phyloP scores from a whole-genome alignment of 345 rosid species.

The Psidium guajava region DNA sequence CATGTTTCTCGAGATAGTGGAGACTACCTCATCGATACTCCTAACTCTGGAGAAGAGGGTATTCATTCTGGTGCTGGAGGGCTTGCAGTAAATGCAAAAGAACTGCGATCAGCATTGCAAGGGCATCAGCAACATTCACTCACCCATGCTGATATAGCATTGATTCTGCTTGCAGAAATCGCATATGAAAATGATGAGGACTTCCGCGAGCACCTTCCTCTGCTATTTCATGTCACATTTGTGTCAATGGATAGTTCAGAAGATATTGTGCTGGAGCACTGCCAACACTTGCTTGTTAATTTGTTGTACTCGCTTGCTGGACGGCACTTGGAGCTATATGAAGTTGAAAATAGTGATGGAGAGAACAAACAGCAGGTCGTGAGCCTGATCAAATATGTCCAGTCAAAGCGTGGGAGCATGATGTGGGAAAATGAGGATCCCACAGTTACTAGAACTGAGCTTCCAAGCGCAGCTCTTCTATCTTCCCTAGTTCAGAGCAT shows the following conservation, averaged over 20 bases:
- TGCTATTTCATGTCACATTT: slow-evolving; percentile 95
- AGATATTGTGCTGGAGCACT: slow-evolving; percentile 95
- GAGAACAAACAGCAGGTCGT: slow-evolving; percentile 97
- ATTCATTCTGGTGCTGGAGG: slow-evolving; percentile 61
- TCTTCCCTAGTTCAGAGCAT: slow-evolving; percentile 97
- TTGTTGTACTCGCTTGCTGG: slow-evolving; percentile 94
- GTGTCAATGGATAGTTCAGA: slow-evolving; percentile 99
- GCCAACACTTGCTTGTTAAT: slow-evolving; percentile 98
- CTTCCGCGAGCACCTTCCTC: slow-evolving; percentile 94
- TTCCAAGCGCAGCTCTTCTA: slow-evolving; percentile 92
- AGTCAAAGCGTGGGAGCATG: slow-evolving; percentile 98
- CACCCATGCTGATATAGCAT: slow-evolving; percentile 96
- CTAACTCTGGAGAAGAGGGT: slow-evolving; percentile 86
- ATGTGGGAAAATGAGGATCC: slow-evolving; percentile 99
- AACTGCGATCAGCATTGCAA: slow-evolving; percentile 95
- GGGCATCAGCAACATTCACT: slow-evolving; percentile 98
- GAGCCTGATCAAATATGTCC: slow-evolving; percentile 93
- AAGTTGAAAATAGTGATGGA: slow-evolving; percentile 90
- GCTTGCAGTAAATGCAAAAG: slow-evolving; percentile 86
- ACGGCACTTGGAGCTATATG: slow-evolving; percentile 93
- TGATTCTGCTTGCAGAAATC: slow-evolving; percentile 92
- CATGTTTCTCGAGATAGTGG: slow-evolving; percentile 97
- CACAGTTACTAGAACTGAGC: slow-evolving; percentile 69
- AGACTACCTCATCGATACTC: slow-evolving; percentile 89
- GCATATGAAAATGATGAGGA: slow-evolving; percentile 99